Conservation (phyloP, 306 rosid species). For the Lupinus albus region DNA sequence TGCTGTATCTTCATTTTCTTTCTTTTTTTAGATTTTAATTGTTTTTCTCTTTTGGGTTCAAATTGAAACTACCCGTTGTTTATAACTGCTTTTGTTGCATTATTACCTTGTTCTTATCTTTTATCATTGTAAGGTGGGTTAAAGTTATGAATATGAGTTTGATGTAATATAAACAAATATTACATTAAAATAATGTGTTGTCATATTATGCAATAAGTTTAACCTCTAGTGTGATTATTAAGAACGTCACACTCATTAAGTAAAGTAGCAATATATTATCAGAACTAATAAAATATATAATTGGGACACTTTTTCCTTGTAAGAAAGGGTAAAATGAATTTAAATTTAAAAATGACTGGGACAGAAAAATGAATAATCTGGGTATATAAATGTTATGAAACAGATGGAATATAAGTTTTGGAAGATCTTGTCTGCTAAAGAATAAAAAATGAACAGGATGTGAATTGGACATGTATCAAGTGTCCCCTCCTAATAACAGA, state of each 20-base stretch:
- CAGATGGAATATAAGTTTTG: conserved; percentile 60
- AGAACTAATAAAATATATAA: neutral
- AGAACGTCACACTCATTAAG: neutral
- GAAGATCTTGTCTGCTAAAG: conserved; percentile 80
- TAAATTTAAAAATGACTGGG: too few relatives aligned
- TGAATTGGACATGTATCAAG: conserved; percentile 51
- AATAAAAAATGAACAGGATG: conserved; percentile 48
- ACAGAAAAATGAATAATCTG: conserved; percentile 34
- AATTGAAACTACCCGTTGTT: conserved; percentile 61
- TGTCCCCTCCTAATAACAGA: conserved; percentile 41
- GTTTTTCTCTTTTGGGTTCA: conserved; percentile 20
- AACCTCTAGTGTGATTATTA: too few relatives aligned
- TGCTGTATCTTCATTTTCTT: conserved; percentile 16
- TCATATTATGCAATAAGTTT: neutral
- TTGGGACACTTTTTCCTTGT: neutral
- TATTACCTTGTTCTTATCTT: conserved; percentile 20
- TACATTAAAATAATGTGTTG: neutral
- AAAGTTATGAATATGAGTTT: neutral
- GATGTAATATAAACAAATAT: too few relatives aligned
- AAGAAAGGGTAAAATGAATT: conserved; percentile 20
- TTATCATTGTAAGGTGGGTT: conserved; percentile 40
- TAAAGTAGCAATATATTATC: neutral
- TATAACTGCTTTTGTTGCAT: conserved; percentile 64
- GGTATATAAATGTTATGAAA: conserved; percentile 45
- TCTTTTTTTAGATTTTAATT: conserved; percentile 12